These are phyloP conservation scores for Leccinum incarnatum DNA, from an alignment of 768 basidiomycete species.

Conservation along the genomic window DNA sequence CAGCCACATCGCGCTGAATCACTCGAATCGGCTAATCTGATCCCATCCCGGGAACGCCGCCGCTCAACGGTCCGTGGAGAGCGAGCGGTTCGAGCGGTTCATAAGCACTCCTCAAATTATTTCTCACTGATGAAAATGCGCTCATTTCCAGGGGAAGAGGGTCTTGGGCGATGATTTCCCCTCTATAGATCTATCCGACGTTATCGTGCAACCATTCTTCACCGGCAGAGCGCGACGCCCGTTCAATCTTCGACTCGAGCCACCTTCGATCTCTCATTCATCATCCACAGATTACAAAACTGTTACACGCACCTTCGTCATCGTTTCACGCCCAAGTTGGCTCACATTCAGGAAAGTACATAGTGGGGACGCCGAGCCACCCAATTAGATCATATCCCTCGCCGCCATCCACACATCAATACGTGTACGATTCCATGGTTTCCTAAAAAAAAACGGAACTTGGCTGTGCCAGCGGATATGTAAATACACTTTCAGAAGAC, in stretches of 20 bases:
- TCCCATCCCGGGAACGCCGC: not conserved
- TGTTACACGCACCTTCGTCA: not conserved
- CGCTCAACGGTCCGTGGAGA: not conserved
- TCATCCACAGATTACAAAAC: constrained; percentile 2
- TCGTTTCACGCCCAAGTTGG: constrained; percentile 3
- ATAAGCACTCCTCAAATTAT: not conserved
- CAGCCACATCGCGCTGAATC: not conserved
- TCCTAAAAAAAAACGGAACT: not conserved
- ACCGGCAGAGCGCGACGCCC: constrained; percentile 6
- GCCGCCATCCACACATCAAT: constrained; percentile 3
- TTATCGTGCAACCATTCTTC: constrained; percentile 13
- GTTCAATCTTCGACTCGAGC: constrained; percentile 16
- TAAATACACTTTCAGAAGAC: constrained; percentile 2
- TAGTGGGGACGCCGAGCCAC: not conserved
- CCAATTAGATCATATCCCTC: not conserved
- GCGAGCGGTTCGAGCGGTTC: not conserved
- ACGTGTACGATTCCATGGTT: constrained; percentile 12
- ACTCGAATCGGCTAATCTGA: not conserved
- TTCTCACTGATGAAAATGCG: not conserved
- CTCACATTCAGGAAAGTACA: not conserved
- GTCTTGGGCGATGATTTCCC: constrained; percentile 7
- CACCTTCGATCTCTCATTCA: constrained; percentile 1
- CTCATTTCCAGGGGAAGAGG: constrained; percentile 4
- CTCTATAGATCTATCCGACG: constrained; percentile 20
- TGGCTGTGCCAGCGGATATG: not conserved